Percentiles rank a stretch among this genome's conserved stretches.
Conservation (phyloP, 352 stramenopile genomes). For the Aphanomyces euteiches region DNA sequence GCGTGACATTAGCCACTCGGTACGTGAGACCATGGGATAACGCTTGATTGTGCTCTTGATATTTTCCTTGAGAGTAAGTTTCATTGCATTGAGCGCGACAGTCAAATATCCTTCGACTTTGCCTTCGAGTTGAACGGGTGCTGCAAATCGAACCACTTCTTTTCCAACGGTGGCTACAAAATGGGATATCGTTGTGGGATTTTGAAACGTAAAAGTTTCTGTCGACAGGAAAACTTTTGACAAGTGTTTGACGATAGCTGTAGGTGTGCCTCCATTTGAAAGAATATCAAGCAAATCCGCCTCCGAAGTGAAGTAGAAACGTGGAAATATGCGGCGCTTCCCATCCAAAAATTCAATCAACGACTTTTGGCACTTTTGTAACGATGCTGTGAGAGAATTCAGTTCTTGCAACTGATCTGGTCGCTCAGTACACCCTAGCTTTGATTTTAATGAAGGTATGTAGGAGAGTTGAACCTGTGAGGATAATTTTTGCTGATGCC, state of each 20-base stretch:
- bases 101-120: slow-evolving; percentile 97
- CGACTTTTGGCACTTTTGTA: slow-evolving; percentile 92
- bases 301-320: slow-evolving; percentile 96
- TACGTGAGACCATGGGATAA: slow-evolving; percentile 86
- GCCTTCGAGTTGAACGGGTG: slow-evolving; percentile 79
- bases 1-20: slow-evolving; percentile 91
- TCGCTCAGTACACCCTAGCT: slow-evolving; percentile 56
- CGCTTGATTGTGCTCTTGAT: slow-evolving; percentile 80
- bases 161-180: slow-evolving; percentile 89
- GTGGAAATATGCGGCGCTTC: slow-evolving; percentile 88
- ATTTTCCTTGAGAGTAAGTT: slow-evolving; percentile 84
- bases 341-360: slow-evolving; percentile 94
- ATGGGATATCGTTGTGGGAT: slow-evolving; percentile 63
- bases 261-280: slow-evolving; percentile 86
- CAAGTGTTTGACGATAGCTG: slow-evolving; percentile 87
- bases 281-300: slow-evolving; percentile 92
- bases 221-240: slow-evolving; percentile 86
- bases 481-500: slow-evolving; percentile 40
- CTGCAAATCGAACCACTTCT: slow-evolving; percentile 89
- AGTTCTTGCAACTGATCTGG: slow-evolving; percentile 63
- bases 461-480: slow-evolving; percentile 31
- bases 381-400: slow-evolving; percentile 58
- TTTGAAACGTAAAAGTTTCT: slow-evolving; percentile 59
- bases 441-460: neutral
- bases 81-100: slow-evolving; percentile 88